A percentile compares a stretch with the other conserved stretches of the same genome.
phyloP scores from a whole-genome alignment of 768 basidiomycete genomes.

The Galerina marginata region DNA sequence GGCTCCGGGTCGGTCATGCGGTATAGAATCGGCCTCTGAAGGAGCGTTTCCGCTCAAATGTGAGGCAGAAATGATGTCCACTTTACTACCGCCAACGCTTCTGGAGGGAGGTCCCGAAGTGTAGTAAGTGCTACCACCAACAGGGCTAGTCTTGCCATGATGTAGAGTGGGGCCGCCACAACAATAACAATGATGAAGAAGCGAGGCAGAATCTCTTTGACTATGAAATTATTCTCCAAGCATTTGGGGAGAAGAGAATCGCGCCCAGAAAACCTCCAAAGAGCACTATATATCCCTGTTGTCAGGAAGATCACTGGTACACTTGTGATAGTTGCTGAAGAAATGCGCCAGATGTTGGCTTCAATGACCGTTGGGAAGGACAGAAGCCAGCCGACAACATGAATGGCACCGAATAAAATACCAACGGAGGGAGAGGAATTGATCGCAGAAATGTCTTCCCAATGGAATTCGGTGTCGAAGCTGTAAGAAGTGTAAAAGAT shows the following conservation, averaged over 20 bases:
- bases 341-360: background rate
- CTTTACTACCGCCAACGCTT: background rate
- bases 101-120: background rate
- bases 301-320: background rate
- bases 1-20: too few relatives aligned
- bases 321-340: background rate
- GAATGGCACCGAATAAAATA: constrained; percentile 31
- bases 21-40: too few relatives aligned
- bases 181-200: too few relatives aligned
- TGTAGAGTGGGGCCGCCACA: too few relatives aligned
- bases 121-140: background rate
- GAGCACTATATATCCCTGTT: too few relatives aligned
- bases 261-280: too few relatives aligned
- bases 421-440: background rate
- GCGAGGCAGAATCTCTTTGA: too few relatives aligned
- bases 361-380: constrained; percentile 21
- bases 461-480: background rate
- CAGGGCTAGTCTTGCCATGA: background rate
- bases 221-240: too few relatives aligned
- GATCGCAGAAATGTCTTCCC: background rate
- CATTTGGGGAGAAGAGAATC: too few relatives aligned
- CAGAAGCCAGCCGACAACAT: constrained; percentile 30
- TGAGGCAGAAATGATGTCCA: constrained; percentile 13
- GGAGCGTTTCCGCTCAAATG: background rate
- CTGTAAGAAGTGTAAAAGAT: background rate